Evolutionary conservation across 2,329 filamentous ascomycete species (phyloP), one percentile per base, ranked within the genome.

Genomic region (Ascomycota sp.): DNA sequence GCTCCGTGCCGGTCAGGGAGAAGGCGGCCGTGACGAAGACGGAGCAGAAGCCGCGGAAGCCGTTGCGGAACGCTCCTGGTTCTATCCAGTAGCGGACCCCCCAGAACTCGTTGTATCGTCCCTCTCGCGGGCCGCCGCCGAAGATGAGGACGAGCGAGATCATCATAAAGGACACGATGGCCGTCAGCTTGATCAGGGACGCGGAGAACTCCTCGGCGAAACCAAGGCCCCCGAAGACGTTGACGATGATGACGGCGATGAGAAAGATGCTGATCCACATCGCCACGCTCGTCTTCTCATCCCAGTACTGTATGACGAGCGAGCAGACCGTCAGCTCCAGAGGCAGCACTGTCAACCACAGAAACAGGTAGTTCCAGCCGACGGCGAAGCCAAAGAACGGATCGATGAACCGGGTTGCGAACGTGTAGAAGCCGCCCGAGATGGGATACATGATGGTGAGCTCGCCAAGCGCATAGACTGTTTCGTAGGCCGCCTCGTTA

Each of bases 11-110:
- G 2, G 69, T 63, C 38, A 75, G 78, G 23, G 73, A 57, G 42
- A 78, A 78, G 9, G 73, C 73, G 5, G 74, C 73, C 1, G 68
- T 76, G 32, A 78, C 72, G 36, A 79, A 76, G 33, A 75, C 68
- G 35, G 60, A 63, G 46, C 72, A 78, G 38, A 79, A 65, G 4
- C 75, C 75, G 34, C 70, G 67, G 56, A 76, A 77, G 20, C 74
- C 74, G 39, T 77, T 66, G 48, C 75, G 57, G 50, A 79, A 80
- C 0, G 59, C 57, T 2, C 57, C 57, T 0, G 57, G 50, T 3
- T 53, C 41, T 36, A 56, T 42, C 57, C 59, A 56, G 27, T 50
- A 52, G 33, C 52, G 47, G n/a, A 50, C 48, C 4, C 63, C 58
- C 41, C 44, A 50, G 38, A 57, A 63, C 6, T 52, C 36, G 37